Percentiles rank a stretch among this genome's conserved stretches.
phyloP scores from a whole-genome alignment of 192 early-diverging fungal genomes.

The Podila verticillata region DNA sequence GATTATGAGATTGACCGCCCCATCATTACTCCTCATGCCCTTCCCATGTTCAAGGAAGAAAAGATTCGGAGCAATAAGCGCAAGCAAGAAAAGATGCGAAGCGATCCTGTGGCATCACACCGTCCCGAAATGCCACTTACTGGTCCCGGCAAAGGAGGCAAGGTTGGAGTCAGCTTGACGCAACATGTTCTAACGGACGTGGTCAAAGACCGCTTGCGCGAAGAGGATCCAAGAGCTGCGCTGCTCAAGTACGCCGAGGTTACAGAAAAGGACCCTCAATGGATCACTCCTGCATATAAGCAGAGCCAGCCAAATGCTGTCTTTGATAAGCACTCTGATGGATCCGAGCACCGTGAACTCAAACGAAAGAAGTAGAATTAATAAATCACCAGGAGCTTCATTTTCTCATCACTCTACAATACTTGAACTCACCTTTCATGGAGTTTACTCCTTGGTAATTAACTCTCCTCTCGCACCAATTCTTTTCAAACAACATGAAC shows the following conservation, averaged over 20 bases:
- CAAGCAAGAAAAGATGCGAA: slow-evolving; percentile 75
- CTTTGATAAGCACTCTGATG: slow-evolving; percentile 72
- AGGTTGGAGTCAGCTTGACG: slow-evolving; percentile 82
- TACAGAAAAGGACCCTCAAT: slow-evolving; percentile 84
- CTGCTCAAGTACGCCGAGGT: slow-evolving; percentile 86
- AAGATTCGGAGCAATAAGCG: slow-evolving; percentile 71
- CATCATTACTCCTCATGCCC: slow-evolving; percentile 89
- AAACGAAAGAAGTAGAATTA: slow-evolving; percentile 56
- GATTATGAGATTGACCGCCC: slow-evolving; percentile 73
- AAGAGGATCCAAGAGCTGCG: slow-evolving; percentile 94
- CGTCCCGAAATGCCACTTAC: slow-evolving; percentile 81
- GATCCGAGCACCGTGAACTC: slow-evolving; percentile 55
- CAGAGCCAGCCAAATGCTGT: slow-evolving; percentile 78
- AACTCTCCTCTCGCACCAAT: too few species aligned
- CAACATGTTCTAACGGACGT: slow-evolving; percentile 88
- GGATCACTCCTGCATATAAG: slow-evolving; percentile 86
- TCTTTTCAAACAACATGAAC: too few species aligned
- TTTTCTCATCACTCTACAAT: background rate
- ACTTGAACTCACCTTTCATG: background rate
- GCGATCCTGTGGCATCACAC: slow-evolving; percentile 74
- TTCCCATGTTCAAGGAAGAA: slow-evolving; percentile 89
- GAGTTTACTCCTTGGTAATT: background rate
- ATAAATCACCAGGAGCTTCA: background rate
- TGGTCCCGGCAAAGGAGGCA: slow-evolving; percentile 88
- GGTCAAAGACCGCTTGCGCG: slow-evolving; percentile 75